Percentiles rank a stretch among this genome's conserved stretches.
Conservation (phyloP, 192 early-diverging fungal species). For the Podila verticillata region DNA sequence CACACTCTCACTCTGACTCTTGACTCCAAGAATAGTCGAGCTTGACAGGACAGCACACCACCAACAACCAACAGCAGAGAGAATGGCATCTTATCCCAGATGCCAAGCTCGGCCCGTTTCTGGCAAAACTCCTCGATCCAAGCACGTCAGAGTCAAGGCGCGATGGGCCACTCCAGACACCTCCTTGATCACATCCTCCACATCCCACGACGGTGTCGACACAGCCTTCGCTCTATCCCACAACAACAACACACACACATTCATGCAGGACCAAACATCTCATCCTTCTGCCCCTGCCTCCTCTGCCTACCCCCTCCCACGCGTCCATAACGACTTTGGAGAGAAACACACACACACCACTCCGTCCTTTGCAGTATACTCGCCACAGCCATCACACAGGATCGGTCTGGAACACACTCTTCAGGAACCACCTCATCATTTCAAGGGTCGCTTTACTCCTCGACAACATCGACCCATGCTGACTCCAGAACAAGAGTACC, state of each 20-base stretch:
- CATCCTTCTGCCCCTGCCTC: neutral
- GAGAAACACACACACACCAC: neutral
- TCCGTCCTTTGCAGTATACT: neutral
- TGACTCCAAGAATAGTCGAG: constrained; percentile 1
- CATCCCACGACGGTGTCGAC: too few species aligned
- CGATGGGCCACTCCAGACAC: too few species aligned
- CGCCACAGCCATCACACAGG: neutral
- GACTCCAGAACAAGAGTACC: constrained; percentile 16
- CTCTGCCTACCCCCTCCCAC: neutral
- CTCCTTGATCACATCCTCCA: too few species aligned
- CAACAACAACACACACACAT: neutral
- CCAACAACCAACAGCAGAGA: neutral
- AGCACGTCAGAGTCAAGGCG: too few species aligned
- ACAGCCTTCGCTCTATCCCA: too few species aligned
- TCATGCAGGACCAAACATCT: neutral
- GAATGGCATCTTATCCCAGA: too few species aligned
- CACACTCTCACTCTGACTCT: neutral
- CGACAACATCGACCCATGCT: neutral
- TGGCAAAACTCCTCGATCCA: too few species aligned
- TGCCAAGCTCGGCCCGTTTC: too few species aligned
- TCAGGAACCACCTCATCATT: neutral
- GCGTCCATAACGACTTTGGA: neutral
- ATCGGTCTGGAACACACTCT: neutral
- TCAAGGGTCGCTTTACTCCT: neutral
- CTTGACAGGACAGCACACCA: neutral